A percentile compares a stretch with the other conserved stretches of the same genome.
phyloP scores from a whole-genome alignment of 148 eudicot species.

The Talinum fruticosum region DNA sequence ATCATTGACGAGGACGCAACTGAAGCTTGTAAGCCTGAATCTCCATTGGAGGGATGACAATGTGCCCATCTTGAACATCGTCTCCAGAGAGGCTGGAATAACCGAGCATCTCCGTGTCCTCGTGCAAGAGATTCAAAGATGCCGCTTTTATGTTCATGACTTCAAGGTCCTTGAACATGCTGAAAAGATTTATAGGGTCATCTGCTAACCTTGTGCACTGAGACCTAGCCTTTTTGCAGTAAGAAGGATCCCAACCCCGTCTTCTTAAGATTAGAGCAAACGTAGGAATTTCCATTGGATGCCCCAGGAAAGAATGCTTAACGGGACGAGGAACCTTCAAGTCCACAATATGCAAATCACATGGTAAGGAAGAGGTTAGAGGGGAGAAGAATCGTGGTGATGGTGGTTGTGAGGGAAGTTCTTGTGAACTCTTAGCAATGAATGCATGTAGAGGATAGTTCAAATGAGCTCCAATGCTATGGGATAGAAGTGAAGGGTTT shows the following conservation, averaged over 20 bases:
- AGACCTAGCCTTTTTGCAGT: conserved; percentile 63
- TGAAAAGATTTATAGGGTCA: conserved; percentile 60
- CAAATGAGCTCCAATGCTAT: conserved; percentile 65
- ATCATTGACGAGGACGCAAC: conserved; percentile 50
- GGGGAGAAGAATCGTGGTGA: conserved; percentile 74
- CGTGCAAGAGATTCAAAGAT: conserved; percentile 89
- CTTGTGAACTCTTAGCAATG: conserved; percentile 61
- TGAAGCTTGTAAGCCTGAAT: conserved; percentile 86
- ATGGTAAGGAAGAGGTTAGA: conserved; percentile 68
- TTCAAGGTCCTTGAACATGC: conserved; percentile 61
- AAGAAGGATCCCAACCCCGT: conserved; percentile 79
- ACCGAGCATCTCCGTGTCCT: conserved; percentile 82
- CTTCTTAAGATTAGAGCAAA: conserved; percentile 64
- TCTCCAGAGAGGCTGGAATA: conserved; percentile 63
- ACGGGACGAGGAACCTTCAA: conserved; percentile 83
- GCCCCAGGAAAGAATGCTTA: conserved; percentile 55
- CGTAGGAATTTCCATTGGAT: conserved; percentile 47
- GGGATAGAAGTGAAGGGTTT: conserved; percentile 85
- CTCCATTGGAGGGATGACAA: conserved; percentile 91
- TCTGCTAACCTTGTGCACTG: conserved; percentile 61
- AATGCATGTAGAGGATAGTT: conserved; percentile 76
- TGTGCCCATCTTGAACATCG: conserved; percentile 70
- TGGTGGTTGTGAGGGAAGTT: conserved; percentile 67
- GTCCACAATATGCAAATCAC: conserved; percentile 82
- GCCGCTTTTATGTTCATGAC: conserved; percentile 61